Evolutionary conservation across 805 yeast species (phyloP).

Genomic region (Kodamaea fukazawae): DNA sequence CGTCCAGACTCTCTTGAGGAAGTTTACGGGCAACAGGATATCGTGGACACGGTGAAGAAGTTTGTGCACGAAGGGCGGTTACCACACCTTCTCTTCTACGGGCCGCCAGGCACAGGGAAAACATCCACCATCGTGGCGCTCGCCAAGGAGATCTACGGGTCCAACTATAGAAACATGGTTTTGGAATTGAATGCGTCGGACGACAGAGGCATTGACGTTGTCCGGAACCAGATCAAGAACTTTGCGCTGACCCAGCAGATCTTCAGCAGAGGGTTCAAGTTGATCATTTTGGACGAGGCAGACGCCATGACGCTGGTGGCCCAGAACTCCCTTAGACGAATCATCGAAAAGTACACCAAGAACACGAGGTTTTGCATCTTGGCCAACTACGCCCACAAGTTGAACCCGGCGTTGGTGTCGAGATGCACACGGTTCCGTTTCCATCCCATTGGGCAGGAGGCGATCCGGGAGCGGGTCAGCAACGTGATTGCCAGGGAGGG

Average conservation of each 20-base stretch:
- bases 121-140: constrained; percentile 86
- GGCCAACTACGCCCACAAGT: constrained; percentile 93
- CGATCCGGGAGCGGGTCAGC: constrained; percentile 65
- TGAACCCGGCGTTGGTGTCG: constrained; percentile 91
- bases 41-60: constrained; percentile 78
- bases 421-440: constrained; percentile 95
- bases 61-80: constrained; percentile 80
- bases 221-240: constrained; percentile 94
- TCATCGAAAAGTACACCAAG: constrained; percentile 89
- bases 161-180: constrained; percentile 80
- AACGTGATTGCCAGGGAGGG: constrained; percentile 70
- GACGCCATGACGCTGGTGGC: constrained; percentile 92
- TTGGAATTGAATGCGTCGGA: constrained; percentile 94
- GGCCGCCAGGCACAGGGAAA: constrained; percentile 94
- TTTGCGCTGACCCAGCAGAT: constrained; percentile 96
- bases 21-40: constrained; percentile 87
- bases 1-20: constrained; percentile 84
- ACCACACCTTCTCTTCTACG: constrained; percentile 92
- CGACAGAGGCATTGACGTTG: constrained; percentile 97
- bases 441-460: constrained; percentile 68
- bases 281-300: constrained; percentile 93
- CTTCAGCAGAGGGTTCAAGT: constrained; percentile 78
- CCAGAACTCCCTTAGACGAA: constrained; percentile 76
- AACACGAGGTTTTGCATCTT: constrained; percentile 94
- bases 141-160: constrained; percentile 84